Conservation (phyloP, 2,329 filamentous ascomycete species). For the Anthostomella pinea region DNA sequence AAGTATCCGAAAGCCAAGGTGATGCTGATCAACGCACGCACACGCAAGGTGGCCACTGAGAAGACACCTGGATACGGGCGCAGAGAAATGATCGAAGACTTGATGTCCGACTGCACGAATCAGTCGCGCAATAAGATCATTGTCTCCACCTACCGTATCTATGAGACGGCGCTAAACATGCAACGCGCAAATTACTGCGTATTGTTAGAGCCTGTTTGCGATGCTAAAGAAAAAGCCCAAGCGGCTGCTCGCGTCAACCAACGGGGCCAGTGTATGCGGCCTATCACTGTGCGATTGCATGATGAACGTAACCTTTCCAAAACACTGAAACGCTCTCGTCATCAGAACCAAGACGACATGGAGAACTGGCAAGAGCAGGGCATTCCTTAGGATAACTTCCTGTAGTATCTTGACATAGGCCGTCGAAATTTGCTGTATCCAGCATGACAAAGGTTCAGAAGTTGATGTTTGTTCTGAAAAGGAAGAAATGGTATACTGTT, state of each 20-base stretch:
- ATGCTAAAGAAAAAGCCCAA: slow-evolving; percentile 4
- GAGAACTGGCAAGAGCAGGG: slow-evolving; percentile 8
- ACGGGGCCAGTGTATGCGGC: slow-evolving; percentile 8
- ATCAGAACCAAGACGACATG: slow-evolving; percentile 9
- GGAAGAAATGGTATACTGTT: too few species aligned
- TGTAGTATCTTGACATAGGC: too few species aligned
- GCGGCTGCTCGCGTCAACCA: slow-evolving; percentile 12
- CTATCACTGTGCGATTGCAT: slow-evolving; percentile 9
- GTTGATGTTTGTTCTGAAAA: too few species aligned
- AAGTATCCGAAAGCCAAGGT: too few species aligned
- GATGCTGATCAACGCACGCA: too few species aligned
- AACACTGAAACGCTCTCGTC: slow-evolving; percentile 4
- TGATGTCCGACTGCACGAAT: slow-evolving; percentile 5
- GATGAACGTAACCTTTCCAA: slow-evolving; percentile 12
- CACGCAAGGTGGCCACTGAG: too few species aligned
- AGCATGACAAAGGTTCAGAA: too few species aligned
- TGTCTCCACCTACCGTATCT: slow-evolving; percentile 10
- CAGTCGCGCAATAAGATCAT: slow-evolving; percentile 12
- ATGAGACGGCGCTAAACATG: slow-evolving; percentile 7
- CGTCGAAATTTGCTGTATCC: too few species aligned
- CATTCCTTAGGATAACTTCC: slow-evolving; percentile 7
- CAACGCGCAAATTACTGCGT: slow-evolving; percentile 15
- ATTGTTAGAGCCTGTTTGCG: slow-evolving; percentile 11
- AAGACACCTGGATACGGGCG: slow-evolving; percentile 4
- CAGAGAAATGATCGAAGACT: slow-evolving; percentile 5